These are phyloP conservation scores for Vanrija sp. DNA, from an alignment of 1,284 basidiomycete species.

Conservation along the genomic window DNA sequence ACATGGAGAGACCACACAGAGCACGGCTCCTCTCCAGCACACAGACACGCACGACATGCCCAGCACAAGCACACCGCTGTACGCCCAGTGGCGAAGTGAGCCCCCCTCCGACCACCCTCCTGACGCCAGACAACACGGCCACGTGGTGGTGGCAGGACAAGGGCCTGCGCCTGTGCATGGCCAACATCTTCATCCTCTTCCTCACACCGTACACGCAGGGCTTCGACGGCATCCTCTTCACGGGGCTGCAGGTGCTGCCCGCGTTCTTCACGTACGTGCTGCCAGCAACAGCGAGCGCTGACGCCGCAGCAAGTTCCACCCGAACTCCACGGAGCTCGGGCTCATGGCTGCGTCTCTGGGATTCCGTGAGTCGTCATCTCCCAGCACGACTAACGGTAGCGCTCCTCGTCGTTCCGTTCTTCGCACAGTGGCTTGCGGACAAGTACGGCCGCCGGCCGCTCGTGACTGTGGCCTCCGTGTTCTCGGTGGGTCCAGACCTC, in stretches of 20 bases:
- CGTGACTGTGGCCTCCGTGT: slow-evolving; percentile 32
- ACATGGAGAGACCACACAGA: no score
- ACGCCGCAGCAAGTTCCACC: neutral
- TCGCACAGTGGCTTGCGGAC: slow-evolving; percentile 32
- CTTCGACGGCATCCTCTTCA: slow-evolving; percentile 7
- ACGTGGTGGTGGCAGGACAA: neutral
- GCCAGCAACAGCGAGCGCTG: neutral
- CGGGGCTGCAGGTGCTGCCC: slow-evolving; percentile 3
- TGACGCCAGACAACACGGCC: neutral
- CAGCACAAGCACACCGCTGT: neutral
- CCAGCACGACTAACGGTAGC: slow-evolving; percentile 8
- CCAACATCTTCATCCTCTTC: neutral
- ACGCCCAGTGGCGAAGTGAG: neutral
- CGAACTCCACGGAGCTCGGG: slow-evolving; percentile 6
- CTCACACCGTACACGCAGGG: neutral
- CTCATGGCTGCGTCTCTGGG: slow-evolving; percentile 14
- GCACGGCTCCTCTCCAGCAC: neutral
- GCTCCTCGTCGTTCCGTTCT: slow-evolving; percentile 1
- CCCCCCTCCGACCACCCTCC: neutral
- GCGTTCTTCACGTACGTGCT: slow-evolving; percentile 1
- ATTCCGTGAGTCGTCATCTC: slow-evolving; percentile 9
- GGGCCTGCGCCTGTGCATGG: neutral
- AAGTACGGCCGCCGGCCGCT: slow-evolving; percentile 31
- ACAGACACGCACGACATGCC: neutral
- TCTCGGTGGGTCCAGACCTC: no score